A percentile compares a stretch with the other conserved stretches of the same genome.
Conservation (phyloP, 768 basidiomycete genomes). For the Sarcodon sp. region DNA sequence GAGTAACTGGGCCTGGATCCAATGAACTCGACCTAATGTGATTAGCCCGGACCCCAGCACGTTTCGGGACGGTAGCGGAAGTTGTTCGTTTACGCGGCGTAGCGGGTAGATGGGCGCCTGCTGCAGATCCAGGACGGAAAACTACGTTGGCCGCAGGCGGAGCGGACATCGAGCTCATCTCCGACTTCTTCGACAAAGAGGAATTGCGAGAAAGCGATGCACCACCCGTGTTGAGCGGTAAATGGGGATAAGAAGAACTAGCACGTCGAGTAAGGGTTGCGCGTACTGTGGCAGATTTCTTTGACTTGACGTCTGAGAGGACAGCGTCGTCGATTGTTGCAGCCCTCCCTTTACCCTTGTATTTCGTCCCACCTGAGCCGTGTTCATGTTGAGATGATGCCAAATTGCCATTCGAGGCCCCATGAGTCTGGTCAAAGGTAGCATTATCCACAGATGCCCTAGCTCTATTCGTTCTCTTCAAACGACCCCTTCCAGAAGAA, state of each 20-base stretch:
- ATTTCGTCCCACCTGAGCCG: constrained; percentile 3
- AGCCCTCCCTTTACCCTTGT: constrained; percentile 3
- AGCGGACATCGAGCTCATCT: constrained; percentile 11
- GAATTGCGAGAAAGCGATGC: constrained; percentile 14
- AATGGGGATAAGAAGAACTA: not conserved
- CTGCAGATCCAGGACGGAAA: not conserved
- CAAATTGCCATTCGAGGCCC: no score
- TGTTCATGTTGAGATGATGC: not conserved
- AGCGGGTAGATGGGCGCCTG: not conserved
- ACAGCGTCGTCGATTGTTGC: not conserved
- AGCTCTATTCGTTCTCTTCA: not conserved
- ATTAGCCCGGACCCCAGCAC: no score
- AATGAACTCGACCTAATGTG: constrained; percentile 10
- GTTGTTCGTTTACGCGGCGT: constrained; percentile 2
- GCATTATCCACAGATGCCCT: not conserved
- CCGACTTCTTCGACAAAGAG: constrained; percentile 14
- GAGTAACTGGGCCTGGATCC: constrained; percentile 2
- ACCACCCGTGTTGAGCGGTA: not conserved
- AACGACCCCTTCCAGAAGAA: not conserved
- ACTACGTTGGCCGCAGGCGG: constrained; percentile 3
- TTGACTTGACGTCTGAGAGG: constrained; percentile 2
- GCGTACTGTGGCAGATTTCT: not conserved
- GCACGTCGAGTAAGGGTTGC: not conserved
- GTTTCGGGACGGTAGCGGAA: not conserved
- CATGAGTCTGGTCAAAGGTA: not conserved